Evolutionary conservation across 352 stramenopile genomes (phyloP), one percentile per base, ranked within the genome.

Genomic region (Phytophthora ramorum): DNA sequence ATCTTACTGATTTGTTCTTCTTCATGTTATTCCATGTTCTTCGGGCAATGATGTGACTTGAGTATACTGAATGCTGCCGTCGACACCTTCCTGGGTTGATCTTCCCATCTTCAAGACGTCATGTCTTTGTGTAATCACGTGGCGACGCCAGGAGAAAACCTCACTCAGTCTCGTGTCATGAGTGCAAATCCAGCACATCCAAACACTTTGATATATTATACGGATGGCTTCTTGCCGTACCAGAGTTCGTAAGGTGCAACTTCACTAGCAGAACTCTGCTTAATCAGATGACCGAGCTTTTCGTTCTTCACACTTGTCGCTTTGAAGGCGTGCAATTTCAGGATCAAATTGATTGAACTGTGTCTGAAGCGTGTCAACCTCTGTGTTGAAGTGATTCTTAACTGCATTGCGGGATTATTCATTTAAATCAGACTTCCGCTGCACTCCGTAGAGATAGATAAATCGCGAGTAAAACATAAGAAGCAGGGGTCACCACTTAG

Each of bases 381-480:
- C 38, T 17, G 38, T 45, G n/a, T 22, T 45, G n/a, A 45, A 45
- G 4, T n/a, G 38, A n/a, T 45, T 45, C 38, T 26, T 45, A n/a
- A n/a, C 38, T 24, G 38, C 17, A 16, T 45, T 45, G n/a, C 14
- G n/a, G 7, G 12, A 45, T 12, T 45, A 58, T 6, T 37, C 37
- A 22, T 58, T 41, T 2, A 47, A 12, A 8, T 48, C 37, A 1
- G 22, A 58, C 37, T 58, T 58, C 0, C 12, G 52, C 8, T n/a
- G 7, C 5, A 57, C 49, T 2, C 47, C 49, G 7, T 57, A 57
- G 0, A 57, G 12, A 8, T 58, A 13, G 30, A 53, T 46, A 19
- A 62, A 62, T 2, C 54, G 54, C 12, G 54, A 62, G 7, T 53
- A 54, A 30, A 53, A 53, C 13, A 17, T 51, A 26, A 60, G 52